Evolutionary conservation across 2,329 filamentous ascomycete species (phyloP), one percentile per base, ranked within the genome.

Genomic region (Xylaria sp.): DNA sequence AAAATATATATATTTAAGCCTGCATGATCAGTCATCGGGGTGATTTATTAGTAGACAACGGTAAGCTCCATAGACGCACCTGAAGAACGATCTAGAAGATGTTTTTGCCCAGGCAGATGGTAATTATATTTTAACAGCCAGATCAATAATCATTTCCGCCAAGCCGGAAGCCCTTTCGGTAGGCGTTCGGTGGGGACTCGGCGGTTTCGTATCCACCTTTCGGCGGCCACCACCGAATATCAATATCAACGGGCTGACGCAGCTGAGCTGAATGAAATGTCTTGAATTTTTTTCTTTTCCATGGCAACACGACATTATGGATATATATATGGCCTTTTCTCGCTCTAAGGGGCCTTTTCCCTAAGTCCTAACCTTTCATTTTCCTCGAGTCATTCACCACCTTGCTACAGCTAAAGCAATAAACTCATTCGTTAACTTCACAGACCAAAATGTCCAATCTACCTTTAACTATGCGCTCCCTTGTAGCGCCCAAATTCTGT

Each of bases 401-500:
- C 7, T 44, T 58, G 36, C 10, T 56, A 20, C 13, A 56, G 20
- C 36, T 42, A 20, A 5, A 31, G 26, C 23, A 23, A 36, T 49
- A 23, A 23, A 7, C 2, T 20, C 38, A 1, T 15, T 46, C 20
- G 26, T 4, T 15, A 48, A 13, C 1, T 2, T 20, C 17, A 40
- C 20, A 13, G 13, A 1, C 36, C 20, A 66, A n/a, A 9, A 68
- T 68, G 66, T 20, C 66, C 17, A 26, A 49, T 4, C 46, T 68
- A 49, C 66, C 66, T 6, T 28, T 69, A 5, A 83, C 78, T 1
- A 85, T 83, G 81, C 81, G 82, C 67, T 79, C 82, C 6, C 79
- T 86, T 44, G 79, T 82, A 15, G 81, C 82, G 33, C 80, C 77
- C 0, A 81, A 77, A 51, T 79, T 80, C 64, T 80, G 81, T 69